Base-by-base conservation (phyloP, 1,284 basidiomycete genomes). In the Microbotryum lychnidis-dioicae region DNA sequence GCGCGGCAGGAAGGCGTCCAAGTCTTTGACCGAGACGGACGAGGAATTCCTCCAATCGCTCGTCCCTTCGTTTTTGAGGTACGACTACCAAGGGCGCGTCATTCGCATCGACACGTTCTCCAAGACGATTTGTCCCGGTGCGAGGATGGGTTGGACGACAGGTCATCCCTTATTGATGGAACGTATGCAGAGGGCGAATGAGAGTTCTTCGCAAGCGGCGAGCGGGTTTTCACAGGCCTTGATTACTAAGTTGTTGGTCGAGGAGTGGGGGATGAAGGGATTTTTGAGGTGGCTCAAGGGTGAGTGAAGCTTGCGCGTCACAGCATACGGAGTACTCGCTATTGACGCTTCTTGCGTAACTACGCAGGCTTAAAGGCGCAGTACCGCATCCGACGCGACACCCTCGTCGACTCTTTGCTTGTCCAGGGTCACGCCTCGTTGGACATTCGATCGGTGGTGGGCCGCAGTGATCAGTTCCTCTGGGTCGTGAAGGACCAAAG, bases 71-170 rank as follows among this genome's bases (percentile, higher is more conserved):
- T 92, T 83, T 76, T 76, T 91, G 52, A 81, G 78, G 77, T 84
- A 86, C 66, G 87, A 90, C 73, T 83, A 83, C 63, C 83, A 90
- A 74, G 87, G 87, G 3, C 82, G 87, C 23, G 87, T 90, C 37
- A 81, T 90, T 55, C 84, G 87, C 4, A 75, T 89, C 31, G 87
- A 89, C 72, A 84, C 86, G 0, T 89, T 90, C 73, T 87, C 85
- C 37, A 90, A 84, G 85, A 87, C 84, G 2, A 82, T 89, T 57
- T 86, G 85, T 1, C 88, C 87, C 4, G 89, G 88, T 1, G 82
- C 82, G 57, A 82, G 88, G 7, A 75, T 90, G 14, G 88, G 89
- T 1, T 91, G 85, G 85, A 85, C 86, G 71, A 89, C 87, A 0
- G 73, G 71, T 71, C 83, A 82, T 70, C 81, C 84, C 9, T 33